Evolutionary conservation across 352 stramenopile species (phyloP), one percentile per base, ranked within the genome.

Genomic region (Globisporangium recalcitrans): DNA sequence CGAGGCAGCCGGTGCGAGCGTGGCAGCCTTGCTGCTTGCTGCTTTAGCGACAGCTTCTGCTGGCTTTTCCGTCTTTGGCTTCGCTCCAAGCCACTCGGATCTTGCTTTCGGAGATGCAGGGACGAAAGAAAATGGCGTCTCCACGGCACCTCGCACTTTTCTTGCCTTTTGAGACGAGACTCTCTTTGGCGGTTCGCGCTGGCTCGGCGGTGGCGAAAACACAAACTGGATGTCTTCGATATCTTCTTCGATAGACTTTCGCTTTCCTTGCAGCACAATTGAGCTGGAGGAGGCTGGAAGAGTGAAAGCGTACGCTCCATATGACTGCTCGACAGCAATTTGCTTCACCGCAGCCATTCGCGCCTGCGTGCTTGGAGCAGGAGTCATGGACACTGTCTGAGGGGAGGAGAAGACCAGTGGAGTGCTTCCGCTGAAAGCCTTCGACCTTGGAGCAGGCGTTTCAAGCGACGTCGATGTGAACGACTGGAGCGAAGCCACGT

Each of bases 141-240:
- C 64, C 19, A 75, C 76, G 0, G 51, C 69, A 7, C 52, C 56
- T 9, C 62, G 65, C 58, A 72, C 71, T 26, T 71, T 60, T 3
- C 58, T 54, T 22, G 64, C 8, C 31, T 78, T 72, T 22, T 40
- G 34, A 36, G 56, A 48, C 1, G 59, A 29, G 14, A 67, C 67
- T 54, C 75, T 79, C 61, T 77, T 75, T 5, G 85, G 82, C 8
- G 85, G 85, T 46, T 92, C 81, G 38, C 80, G 76, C 63, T 82
- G 63, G 3, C 55, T 71, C 10, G 77, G 71, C 2, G 85, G 76
- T 9, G 81, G 74, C 47, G 85, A 91, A 59, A 93, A 92, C 52
- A 78, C 65, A 53, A 85, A 91, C 36, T 69, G 64, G 13, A 90
- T 72, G 16, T 51, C 69, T 22, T 90, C 81, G 13, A 87, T 69